These are phyloP conservation scores for Candida succiphila DNA, from an alignment of 805 yeast genomes.

Conservation along the genomic window DNA sequence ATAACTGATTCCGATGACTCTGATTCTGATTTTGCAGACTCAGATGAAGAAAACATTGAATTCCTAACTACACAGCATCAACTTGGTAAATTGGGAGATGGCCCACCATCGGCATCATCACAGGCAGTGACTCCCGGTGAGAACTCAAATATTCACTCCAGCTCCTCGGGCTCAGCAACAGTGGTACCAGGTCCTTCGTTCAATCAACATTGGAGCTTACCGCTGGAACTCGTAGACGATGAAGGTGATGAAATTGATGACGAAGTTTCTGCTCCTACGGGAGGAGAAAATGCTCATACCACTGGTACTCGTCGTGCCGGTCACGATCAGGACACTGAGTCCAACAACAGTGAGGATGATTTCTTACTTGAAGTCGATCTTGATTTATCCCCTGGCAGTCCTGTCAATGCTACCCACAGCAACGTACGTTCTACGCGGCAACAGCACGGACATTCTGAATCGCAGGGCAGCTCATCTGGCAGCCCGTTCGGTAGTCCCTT, in stretches of 20 bases:
- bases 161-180: conserved; percentile 3
- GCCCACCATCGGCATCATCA: neutral
- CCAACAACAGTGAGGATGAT: conserved; percentile 1
- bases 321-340: conserved; percentile 4
- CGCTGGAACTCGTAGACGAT: conserved; percentile 8
- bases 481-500: too few relatives aligned
- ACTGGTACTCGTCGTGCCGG: neutral
- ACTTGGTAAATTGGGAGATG: conserved; percentile 8
- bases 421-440: too few relatives aligned
- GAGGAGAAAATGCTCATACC: neutral
- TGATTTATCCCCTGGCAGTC: conserved; percentile 4
- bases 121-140: too few relatives aligned
- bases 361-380: conserved; percentile 11
- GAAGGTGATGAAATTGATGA: conserved; percentile 5
- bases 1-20: conserved; percentile 3
- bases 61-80: conserved; percentile 15
- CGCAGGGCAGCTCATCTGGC: too few relatives aligned
- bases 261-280: neutral
- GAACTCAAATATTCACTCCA: conserved; percentile 2
- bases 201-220: conserved; percentile 4
- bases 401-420: too few relatives aligned
- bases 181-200: conserved; percentile 1
- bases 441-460: too few relatives aligned
- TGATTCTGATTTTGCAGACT: conserved; percentile 18
- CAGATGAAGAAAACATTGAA: conserved; percentile 24